A percentile compares a stretch with the other conserved stretches of the same genome.
These are phyloP conservation scores for Scedosporium dehoogii DNA, from an alignment of 2,329 filamentous ascomycete species.

Conservation along the genomic window DNA sequence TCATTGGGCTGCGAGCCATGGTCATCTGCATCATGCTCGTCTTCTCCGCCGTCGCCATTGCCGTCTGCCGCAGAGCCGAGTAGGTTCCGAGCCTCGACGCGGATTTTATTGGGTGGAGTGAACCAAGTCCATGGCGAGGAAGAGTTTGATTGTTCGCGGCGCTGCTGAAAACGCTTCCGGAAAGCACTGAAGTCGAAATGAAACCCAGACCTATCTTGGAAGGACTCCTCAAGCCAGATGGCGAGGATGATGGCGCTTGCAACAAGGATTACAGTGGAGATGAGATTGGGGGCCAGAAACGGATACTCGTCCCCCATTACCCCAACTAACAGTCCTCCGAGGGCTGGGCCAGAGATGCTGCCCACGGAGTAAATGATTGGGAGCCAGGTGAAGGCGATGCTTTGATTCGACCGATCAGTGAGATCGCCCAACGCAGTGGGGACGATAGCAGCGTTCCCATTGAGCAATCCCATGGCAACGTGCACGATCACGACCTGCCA, in stretches of 20 bases:
- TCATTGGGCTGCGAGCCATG: neutral
- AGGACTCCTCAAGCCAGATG: conserved; percentile 79
- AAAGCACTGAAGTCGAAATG: neutral
- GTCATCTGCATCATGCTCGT: neutral
- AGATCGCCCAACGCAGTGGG: conserved; percentile 91
- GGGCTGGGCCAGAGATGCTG: conserved; percentile 80
- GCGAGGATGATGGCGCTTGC: conserved; percentile 63
- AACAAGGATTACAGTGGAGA: conserved; percentile 62
- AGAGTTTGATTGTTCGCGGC: neutral
- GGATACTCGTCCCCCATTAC: conserved; percentile 55
- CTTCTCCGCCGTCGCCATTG: neutral
- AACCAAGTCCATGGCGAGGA: neutral
- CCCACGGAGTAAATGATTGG: conserved; percentile 95
- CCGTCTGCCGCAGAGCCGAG: neutral
- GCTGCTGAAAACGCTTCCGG: neutral
- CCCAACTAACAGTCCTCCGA: conserved; percentile 78
- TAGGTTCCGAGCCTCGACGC: neutral
- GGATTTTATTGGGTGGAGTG: neutral
- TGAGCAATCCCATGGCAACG: conserved; percentile 81
- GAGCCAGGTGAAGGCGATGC: conserved; percentile 83
- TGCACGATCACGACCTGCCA: conserved; percentile 83
- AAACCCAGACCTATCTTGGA: neutral
- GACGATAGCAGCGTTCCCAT: conserved; percentile 90
- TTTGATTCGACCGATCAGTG: conserved; percentile 91
- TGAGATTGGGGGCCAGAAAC: conserved; percentile 75